These are phyloP conservation scores for Citrus unshiu DNA, from an alignment of 345 rosid genomes.

Conservation along the genomic window DNA sequence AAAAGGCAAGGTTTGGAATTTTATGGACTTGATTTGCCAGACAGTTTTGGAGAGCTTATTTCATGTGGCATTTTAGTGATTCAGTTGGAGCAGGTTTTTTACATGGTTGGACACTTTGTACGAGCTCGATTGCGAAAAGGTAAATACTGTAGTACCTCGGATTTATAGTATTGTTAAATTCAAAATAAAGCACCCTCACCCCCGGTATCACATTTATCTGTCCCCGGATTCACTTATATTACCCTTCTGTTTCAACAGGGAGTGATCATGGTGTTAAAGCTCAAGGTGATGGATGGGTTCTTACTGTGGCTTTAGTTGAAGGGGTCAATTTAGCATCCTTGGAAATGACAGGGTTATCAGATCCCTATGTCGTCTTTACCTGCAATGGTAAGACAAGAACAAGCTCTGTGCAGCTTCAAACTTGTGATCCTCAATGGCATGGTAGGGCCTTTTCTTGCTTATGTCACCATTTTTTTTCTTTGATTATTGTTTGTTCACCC, in stretches of 20 bases:
- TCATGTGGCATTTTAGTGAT: constrained; percentile 51
- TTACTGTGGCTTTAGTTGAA: constrained; percentile 77
- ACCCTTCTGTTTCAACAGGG: constrained; percentile 37
- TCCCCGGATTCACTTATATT: constrained; percentile 14
- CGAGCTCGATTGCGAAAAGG: constrained; percentile 72
- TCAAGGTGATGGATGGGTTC: constrained; percentile 88
- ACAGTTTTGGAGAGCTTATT: constrained; percentile 80
- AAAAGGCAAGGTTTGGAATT: constrained; percentile 67
- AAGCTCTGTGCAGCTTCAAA: constrained; percentile 85
- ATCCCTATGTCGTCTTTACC: constrained; percentile 80
- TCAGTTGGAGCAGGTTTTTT: constrained; percentile 58
- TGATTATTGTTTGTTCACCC: not conserved
- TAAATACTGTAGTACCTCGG: constrained; percentile 9
- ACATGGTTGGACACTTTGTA: constrained; percentile 64
- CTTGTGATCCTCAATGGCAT: constrained; percentile 80
- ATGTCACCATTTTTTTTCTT: not conserved
- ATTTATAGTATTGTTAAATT: not conserved
- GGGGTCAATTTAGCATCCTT: constrained; percentile 60
- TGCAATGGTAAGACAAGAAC: constrained; percentile 83
- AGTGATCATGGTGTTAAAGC: constrained; percentile 63
- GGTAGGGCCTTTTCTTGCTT: constrained; percentile 39
- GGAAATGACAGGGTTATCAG: constrained; percentile 52
- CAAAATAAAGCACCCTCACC: not conserved
- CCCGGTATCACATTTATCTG: not conserved
- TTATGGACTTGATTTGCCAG: constrained; percentile 76